Evolutionary conservation across 345 rosid genomes (phyloP), one percentile per base, ranked within the genome.

Genomic region (Linum tenue): DNA sequence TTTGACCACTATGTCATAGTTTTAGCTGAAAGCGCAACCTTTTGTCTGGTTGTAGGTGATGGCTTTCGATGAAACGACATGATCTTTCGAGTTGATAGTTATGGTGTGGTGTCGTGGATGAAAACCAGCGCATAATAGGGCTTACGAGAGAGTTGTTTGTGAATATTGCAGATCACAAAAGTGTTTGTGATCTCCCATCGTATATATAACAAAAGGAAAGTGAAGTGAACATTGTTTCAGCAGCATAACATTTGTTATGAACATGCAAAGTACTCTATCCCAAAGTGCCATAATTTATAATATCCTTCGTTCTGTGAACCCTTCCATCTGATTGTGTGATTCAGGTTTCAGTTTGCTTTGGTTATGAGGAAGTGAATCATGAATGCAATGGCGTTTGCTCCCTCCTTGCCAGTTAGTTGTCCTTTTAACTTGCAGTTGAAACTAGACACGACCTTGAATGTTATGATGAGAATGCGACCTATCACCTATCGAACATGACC

Each of bases 21-120:
- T 22, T 22, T 22, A 22, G 31, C 31, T 22, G 31, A 22, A 56
- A 50, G 11, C 10, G 15, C 7, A 38, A 62, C 61, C 17, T 3
- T 65, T 62, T 70, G 40, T 7, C 39, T 75, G 66, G 58, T 58
- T 72, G 0, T 63, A 86, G 92, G 84, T 72, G 69, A 81, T 86
- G 89, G 71, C 50, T 60, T 86, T 86, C 48, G 81, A 86, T 82
- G 92, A 86, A 73, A 75, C 86, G 48, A 72, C 81, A 22, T 84
- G 75, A 83, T 69, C 72, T 59, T 48, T 9, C 63, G 65, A 22
- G 59, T 48, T 3, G 38, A 3, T 66, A 73, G 78, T 73, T 55
- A 58, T 42, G 5, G 31, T 22, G 31, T 22, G 31, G 31, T 3
- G 73, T 69, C 63, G 74, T 55, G 69, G 76, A 82, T 75, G 85